Percentiles rank a stretch among this genome's conserved stretches.
Conservation (phyloP, 345 rosid genomes). For the Rhizophora apiculata region DNA sequence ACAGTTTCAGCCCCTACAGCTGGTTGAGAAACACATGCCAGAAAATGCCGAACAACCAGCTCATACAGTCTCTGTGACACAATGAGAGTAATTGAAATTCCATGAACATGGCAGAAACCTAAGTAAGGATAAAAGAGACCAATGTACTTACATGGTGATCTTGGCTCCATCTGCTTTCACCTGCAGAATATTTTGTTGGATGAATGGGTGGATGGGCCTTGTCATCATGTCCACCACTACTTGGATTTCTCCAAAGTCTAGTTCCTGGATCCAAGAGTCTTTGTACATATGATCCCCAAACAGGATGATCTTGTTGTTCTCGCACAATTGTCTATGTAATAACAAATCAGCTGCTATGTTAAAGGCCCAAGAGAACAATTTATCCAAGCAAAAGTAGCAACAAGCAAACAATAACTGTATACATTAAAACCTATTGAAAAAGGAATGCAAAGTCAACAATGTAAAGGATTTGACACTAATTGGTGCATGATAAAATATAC, state of each 20-base stretch:
- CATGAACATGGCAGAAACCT: conserved; percentile 1
- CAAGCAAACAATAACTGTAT: neutral
- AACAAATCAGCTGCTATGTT: conserved; percentile 20
- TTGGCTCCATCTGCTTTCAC: conserved; percentile 80
- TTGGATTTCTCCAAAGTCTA: conserved; percentile 92
- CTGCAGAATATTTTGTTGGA: conserved; percentile 88
- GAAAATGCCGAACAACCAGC: conserved; percentile 91
- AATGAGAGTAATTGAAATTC: conserved; percentile 11
- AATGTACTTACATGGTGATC: conserved; percentile 69
- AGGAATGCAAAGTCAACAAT: neutral
- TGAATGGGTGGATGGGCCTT: conserved; percentile 99
- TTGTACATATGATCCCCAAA: conserved; percentile 91
- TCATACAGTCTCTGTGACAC: conserved; percentile 75
- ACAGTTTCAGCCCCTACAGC: conserved; percentile 94
- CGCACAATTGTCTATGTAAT: conserved; percentile 65
- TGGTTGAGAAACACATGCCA: conserved; percentile 97
- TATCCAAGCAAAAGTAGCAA: conserved; percentile 2
- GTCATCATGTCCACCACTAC: conserved; percentile 96
- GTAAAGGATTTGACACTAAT: neutral
- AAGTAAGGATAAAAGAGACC: neutral
- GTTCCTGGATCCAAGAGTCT: conserved; percentile 65
- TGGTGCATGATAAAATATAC: neutral
- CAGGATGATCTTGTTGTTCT: conserved; percentile 82
- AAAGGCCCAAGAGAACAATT: conserved; percentile 6
- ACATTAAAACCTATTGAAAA: neutral